Base-by-base conservation (phyloP, 1,139 yeast species). In the Geotrichum bryndzae region DNA sequence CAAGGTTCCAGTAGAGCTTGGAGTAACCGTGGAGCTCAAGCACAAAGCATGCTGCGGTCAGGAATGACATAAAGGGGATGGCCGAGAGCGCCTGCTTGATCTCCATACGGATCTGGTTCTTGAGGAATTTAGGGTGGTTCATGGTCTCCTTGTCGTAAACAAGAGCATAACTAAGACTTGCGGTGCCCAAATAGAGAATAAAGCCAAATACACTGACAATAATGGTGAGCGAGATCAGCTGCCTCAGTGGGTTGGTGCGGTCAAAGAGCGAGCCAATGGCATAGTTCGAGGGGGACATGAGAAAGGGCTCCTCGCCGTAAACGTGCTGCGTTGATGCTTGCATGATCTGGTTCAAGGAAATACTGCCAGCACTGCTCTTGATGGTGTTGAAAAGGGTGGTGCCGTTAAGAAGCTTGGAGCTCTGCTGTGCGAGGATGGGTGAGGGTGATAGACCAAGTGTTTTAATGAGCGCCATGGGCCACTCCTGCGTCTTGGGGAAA, bases 51-150 rank as follows among this genome's bases (percentile, higher is more conserved):
- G 98, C 97, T 25, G 86, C 82, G 0, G 99, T 94, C 68, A 90
- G 79, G 53, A 83, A 66, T 25, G 95, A 95, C 98, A 94, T 94
- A 48, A 80, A 71, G 38, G 99, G 99, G 68, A 94, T 91, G 23
- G 98, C 87, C 23, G 86, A 76, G 63, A 83, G 68, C 0, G 97
- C 97, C 71, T 86, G 87, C 65, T 81, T 77, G 67, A 94, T 88
- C 73, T 94, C 99, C 74, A 90, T 77, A 7, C 82, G 76, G 82
- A 94, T 85, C 77, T 94, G 99, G 77, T 94, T 92, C 75, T 94
- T 94, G 76, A 94, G 82, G 76, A 90, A 94, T 74, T 96, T 84
- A 64, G 99, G 99, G 74, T 94, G 99, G 77, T 94, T 89, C 81
- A 94, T 90, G 64, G 91, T 89, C 63, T 86, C 85, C 71, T 85